These are phyloP conservation scores for Aurantiochytrium sp. DNA, from an alignment of 108 stramenopile species.

Conservation along the genomic window DNA sequence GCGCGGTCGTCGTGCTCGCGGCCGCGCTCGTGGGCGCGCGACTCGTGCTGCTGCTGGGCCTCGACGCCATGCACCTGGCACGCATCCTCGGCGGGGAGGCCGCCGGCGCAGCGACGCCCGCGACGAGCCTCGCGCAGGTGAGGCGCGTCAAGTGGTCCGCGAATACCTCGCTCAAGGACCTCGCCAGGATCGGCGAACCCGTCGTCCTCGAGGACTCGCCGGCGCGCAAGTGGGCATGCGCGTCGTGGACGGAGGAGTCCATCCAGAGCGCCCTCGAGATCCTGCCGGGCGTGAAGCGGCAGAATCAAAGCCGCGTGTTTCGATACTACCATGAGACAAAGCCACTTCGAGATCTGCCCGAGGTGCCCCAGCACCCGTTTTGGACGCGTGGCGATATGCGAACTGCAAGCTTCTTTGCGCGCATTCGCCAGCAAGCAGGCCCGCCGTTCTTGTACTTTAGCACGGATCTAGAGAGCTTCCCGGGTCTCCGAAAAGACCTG, in stretches of 20 bases:
- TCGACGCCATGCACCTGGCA: too few relatives aligned
- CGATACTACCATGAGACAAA: neutral
- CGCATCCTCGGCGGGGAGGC: too few relatives aligned
- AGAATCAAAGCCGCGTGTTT: neutral
- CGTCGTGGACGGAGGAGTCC: neutral
- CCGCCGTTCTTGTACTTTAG: neutral
- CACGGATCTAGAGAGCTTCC: slow-evolving; percentile 1
- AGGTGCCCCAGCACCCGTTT: neutral
- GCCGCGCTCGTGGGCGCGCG: too few relatives aligned
- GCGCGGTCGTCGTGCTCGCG: too few relatives aligned
- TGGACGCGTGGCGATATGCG: neutral
- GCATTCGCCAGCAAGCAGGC: neutral
- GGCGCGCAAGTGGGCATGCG: neutral
- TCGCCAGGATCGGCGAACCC: neutral
- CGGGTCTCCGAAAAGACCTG: neutral
- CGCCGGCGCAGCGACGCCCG: too few relatives aligned
- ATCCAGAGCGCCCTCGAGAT: neutral
- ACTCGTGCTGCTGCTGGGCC: too few relatives aligned
- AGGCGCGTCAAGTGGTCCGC: too few relatives aligned
- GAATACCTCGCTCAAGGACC: neutral
- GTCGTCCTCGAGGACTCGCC: neutral
- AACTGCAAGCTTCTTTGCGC: neutral
- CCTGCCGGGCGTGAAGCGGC: neutral
- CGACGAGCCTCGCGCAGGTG: too few relatives aligned
- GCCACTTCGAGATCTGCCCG: neutral